phyloP scores from a whole-genome alignment of 2,329 filamentous ascomycete genomes.

The Hymenoscyphus fructigenus region DNA sequence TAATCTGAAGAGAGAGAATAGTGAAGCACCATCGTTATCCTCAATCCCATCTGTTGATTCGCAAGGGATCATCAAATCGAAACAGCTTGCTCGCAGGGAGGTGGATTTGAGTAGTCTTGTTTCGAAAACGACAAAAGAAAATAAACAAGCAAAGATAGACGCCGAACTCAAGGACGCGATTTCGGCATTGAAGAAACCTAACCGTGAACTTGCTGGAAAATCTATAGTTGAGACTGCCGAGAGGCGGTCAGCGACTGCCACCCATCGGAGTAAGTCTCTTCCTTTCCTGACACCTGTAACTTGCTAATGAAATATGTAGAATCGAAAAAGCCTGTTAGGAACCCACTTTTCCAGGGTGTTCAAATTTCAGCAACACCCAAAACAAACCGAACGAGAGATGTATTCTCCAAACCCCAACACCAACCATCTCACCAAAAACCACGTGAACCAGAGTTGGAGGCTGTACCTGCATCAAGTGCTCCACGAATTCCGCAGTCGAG shows the following conservation, averaged over 20 bases:
- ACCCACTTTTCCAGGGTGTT: slow-evolving; percentile 36
- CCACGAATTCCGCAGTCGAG: slow-evolving; percentile 33
- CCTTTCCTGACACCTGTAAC: neutral
- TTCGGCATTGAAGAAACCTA: slow-evolving; percentile 70
- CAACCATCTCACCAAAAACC: slow-evolving; percentile 13
- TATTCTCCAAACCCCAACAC: slow-evolving; percentile 23
- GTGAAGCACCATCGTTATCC: slow-evolving; percentile 56
- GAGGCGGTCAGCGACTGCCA: slow-evolving; percentile 50
- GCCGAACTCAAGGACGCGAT: slow-evolving; percentile 74
- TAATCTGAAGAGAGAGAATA: slow-evolving; percentile 66
- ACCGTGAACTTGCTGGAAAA: slow-evolving; percentile 67
- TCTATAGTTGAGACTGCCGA: slow-evolving; percentile 67
- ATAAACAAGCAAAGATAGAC: slow-evolving; percentile 65
- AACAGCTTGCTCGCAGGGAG: slow-evolving; percentile 50
- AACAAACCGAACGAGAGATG: slow-evolving; percentile 31
- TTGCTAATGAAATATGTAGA: slow-evolving; percentile 43
- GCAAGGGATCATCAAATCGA: slow-evolving; percentile 40
- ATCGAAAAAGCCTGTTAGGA: slow-evolving; percentile 50
- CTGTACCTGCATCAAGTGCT: slow-evolving; percentile 30
- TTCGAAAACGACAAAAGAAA: slow-evolving; percentile 57
- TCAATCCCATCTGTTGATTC: slow-evolving; percentile 47
- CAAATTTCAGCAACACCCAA: slow-evolving; percentile 38
- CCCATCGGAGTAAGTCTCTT: slow-evolving; percentile 49
- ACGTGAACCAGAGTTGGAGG: slow-evolving; percentile 18
- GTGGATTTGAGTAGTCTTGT: slow-evolving; percentile 54